These are phyloP conservation scores for Eutypa lata DNA, from an alignment of 2,329 filamentous ascomycete genomes.

Conservation along the genomic window DNA sequence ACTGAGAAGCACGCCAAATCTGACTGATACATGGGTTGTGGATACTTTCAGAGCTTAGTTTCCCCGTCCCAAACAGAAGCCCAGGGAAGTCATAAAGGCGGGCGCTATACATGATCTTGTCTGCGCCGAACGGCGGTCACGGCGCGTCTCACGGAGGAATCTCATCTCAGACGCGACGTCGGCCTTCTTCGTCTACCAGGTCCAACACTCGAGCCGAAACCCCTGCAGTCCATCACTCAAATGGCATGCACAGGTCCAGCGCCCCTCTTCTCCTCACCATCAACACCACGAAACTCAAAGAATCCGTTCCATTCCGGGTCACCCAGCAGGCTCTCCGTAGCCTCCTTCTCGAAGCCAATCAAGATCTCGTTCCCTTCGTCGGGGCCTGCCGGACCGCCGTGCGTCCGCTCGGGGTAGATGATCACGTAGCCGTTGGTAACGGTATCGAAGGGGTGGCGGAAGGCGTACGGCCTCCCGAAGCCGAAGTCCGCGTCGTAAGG, in stretches of 20 bases:
- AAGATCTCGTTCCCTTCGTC: conserved; percentile 6
- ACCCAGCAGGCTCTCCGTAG: neutral
- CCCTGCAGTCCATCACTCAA: too few species aligned
- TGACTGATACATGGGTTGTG: too few species aligned
- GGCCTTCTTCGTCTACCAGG: too few species aligned
- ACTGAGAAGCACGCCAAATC: too few species aligned
- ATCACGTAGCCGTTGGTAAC: conserved; percentile 2
- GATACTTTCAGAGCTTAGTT: too few species aligned
- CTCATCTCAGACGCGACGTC: too few species aligned
- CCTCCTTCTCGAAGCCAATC: conserved; percentile 4
- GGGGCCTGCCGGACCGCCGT: neutral
- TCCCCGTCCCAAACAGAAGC: too few species aligned
- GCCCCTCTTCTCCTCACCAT: neutral
- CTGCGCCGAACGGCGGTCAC: too few species aligned
- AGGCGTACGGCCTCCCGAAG: conserved; percentile 12
- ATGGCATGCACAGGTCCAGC: neutral
- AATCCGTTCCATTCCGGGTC: conserved; percentile 6
- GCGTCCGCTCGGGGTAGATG: conserved; percentile 5
- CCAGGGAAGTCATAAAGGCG: too few species aligned
- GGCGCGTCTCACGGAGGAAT: too few species aligned
- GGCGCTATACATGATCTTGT: too few species aligned
- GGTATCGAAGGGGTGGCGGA: conserved; percentile 11
- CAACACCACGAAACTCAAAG: conserved; percentile 6
- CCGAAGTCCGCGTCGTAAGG: conserved; percentile 15
- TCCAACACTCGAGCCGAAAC: too few species aligned